phyloP scores from a whole-genome alignment of 164 flowering plant genomes.

The Nymphaea thermarum region DNA sequence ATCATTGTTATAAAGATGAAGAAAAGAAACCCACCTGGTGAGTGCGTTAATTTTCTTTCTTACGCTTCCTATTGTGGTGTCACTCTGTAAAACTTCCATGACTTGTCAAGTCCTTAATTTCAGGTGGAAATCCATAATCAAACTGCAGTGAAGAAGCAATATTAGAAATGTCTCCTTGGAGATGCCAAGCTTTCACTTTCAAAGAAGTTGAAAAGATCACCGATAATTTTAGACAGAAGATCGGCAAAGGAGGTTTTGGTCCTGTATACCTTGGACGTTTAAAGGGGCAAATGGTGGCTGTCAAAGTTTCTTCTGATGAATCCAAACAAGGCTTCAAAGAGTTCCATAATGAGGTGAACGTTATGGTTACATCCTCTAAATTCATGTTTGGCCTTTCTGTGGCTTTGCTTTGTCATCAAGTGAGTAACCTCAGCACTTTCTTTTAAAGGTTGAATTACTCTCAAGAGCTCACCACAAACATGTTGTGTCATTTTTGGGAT shows the following conservation, averaged over 20 bases:
- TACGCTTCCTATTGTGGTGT: too few species aligned
- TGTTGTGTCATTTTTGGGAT: slow-evolving; percentile 36
- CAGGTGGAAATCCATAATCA: too few species aligned
- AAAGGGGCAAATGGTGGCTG: slow-evolving; percentile 72
- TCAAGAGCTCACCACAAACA: slow-evolving; percentile 34
- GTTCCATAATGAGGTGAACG: slow-evolving; percentile 67
- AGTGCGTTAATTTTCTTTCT: too few species aligned
- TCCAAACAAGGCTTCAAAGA: slow-evolving; percentile 84
- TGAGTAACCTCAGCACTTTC: too few species aligned
- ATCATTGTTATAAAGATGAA: too few species aligned
- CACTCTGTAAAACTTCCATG: too few species aligned
- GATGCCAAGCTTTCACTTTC: slow-evolving; percentile 14
- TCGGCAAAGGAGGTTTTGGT: slow-evolving; percentile 88
- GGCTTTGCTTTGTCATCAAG: too few species aligned
- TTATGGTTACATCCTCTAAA: too few species aligned
- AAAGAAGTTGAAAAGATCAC: slow-evolving; percentile 26
- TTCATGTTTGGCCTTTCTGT: too few species aligned
- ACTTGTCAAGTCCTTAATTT: too few species aligned
- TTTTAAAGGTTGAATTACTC: slow-evolving; percentile 24
- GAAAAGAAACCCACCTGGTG: too few species aligned
- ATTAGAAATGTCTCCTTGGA: slow-evolving; percentile 4
- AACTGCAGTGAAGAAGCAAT: too few species aligned
- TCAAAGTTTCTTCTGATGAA: slow-evolving; percentile 72
- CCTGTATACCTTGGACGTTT: slow-evolving; percentile 63
- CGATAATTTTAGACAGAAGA: slow-evolving; percentile 21